Evolutionary conservation across 2,329 filamentous ascomycete genomes (phyloP).

Genomic region (Drechslerella coelobrocha): DNA sequence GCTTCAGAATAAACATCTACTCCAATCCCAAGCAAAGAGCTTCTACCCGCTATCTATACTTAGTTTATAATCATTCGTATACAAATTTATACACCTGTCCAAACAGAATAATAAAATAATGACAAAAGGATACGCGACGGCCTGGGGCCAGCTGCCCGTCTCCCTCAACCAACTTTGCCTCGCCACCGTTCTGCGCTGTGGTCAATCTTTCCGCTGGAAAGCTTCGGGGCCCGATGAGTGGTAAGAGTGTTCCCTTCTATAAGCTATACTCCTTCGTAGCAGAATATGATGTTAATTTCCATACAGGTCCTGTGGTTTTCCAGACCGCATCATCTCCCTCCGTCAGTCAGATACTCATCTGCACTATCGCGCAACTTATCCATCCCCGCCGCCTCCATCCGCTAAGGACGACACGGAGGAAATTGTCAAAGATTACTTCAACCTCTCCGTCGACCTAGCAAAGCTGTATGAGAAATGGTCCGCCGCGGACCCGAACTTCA

Average conservation of each 20-base stretch:
- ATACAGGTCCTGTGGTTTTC: constrained; percentile 78
- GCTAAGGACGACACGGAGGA: constrained; percentile 73
- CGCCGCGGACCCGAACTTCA: constrained; percentile 82
- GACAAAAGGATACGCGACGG: constrained; percentile 56
- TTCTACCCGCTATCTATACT: background rate
- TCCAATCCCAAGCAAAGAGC: no score
- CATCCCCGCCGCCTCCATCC: constrained; percentile 58
- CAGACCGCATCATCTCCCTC: constrained; percentile 82
- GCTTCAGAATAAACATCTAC: background rate
- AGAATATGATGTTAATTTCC: constrained; percentile 2
- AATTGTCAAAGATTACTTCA: constrained; percentile 84
- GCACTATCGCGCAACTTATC: constrained; percentile 76
- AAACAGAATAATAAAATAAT: constrained; percentile 10
- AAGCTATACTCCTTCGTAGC: background rate
- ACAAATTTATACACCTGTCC: no score
- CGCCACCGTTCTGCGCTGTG: constrained; percentile 90
- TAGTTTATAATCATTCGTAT: no score
- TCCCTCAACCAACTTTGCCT: constrained; percentile 86
- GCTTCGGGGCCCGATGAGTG: constrained; percentile 81
- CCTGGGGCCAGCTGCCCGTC: constrained; percentile 87
- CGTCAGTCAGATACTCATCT: constrained; percentile 80
- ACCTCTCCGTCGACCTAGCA: constrained; percentile 77
- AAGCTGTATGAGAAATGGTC: constrained; percentile 88
- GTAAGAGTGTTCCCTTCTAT: constrained; percentile 60
- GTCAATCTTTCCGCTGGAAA: constrained; percentile 95